A percentile compares a stretch with the other conserved stretches of the same genome.
These are phyloP conservation scores for Pichia sp. DNA, from an alignment of 1,139 yeast species.

Conservation along the genomic window DNA sequence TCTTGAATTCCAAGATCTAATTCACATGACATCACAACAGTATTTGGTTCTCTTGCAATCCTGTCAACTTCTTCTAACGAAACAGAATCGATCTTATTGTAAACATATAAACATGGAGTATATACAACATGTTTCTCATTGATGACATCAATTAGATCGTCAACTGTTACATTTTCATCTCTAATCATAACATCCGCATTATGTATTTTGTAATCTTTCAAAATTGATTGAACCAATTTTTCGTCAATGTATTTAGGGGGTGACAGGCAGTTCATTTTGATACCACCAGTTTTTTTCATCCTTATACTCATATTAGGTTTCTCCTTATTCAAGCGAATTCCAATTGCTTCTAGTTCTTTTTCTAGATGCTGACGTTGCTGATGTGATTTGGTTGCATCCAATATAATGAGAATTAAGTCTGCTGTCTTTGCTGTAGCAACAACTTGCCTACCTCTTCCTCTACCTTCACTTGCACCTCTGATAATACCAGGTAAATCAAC, in stretches of 20 bases:
- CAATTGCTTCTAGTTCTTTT: constrained; percentile 86
- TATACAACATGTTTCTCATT: constrained; percentile 83
- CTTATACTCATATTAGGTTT: constrained; percentile 78
- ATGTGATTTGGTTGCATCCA: constrained; percentile 90
- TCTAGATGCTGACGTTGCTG: constrained; percentile 85
- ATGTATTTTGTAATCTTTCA: constrained; percentile 83
- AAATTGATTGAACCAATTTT: constrained; percentile 64
- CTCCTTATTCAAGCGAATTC: constrained; percentile 75
- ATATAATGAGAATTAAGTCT: constrained; percentile 83
- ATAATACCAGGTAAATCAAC: constrained; percentile 97
- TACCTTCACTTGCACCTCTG: constrained; percentile 94
- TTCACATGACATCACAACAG: constrained; percentile 91
- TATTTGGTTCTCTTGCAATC: constrained; percentile 83
- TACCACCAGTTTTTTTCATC: constrained; percentile 83
- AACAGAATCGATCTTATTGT: constrained; percentile 92
- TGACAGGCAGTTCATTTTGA: constrained; percentile 69
- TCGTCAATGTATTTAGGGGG: constrained; percentile 83
- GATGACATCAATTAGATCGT: constrained; percentile 87
- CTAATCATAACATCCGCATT: constrained; percentile 89
- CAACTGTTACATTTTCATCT: constrained; percentile 85
- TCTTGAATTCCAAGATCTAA: constrained; percentile 80
- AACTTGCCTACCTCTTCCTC: constrained; percentile 96
- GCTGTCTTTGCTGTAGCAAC: constrained; percentile 95
- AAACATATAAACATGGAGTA: constrained; percentile 85
- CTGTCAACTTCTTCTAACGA: constrained; percentile 91